A percentile compares a stretch with the other conserved stretches of the same genome.
phyloP scores from a whole-genome alignment of 2,329 filamentous ascomycete species.

The Penicillium sp. region DNA sequence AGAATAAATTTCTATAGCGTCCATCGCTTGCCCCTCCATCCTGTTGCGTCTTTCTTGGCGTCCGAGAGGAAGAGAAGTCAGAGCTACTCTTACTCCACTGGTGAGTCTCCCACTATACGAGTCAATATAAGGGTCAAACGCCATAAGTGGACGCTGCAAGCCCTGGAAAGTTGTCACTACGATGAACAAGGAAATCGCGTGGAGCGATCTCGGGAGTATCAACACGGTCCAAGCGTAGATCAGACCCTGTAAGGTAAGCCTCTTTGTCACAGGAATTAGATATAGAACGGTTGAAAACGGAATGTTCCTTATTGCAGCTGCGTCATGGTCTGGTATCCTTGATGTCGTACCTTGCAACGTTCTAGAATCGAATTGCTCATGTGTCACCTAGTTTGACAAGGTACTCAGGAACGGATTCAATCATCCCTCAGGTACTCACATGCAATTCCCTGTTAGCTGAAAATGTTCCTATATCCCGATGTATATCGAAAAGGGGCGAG shows the following conservation, averaged over 20 bases:
- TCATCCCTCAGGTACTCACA: conserved; percentile 1
- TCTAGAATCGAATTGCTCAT: background rate
- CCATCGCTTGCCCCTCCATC: conserved; percentile 1
- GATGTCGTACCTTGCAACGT: background rate
- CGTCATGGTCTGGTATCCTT: conserved; percentile 9
- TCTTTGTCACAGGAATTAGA: background rate
- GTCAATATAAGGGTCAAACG: background rate
- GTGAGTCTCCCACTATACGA: background rate
- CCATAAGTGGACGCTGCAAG: conserved; percentile 2
- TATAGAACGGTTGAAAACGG: conserved; percentile 11
- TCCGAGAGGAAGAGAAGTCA: conserved; percentile 4
- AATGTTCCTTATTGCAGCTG: background rate
- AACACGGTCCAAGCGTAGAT: background rate
- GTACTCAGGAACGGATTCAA: background rate
- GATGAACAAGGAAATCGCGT: conserved; percentile 5
- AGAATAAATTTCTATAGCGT: background rate
- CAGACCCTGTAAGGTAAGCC: background rate
- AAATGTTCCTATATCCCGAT: background rate
- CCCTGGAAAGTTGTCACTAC: background rate
- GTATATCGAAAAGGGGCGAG: conserved; percentile 1
- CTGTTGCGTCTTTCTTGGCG: conserved; percentile 13
- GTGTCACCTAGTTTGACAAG: background rate
- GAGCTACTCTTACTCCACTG: conserved; percentile 4
- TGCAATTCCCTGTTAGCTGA: background rate
- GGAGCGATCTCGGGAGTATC: conserved; percentile 3